Percentiles rank a stretch among this genome's conserved stretches.
These are phyloP conservation scores for Paxillus ammoniavirescens DNA, from an alignment of 768 basidiomycete species.

Conservation along the genomic window DNA sequence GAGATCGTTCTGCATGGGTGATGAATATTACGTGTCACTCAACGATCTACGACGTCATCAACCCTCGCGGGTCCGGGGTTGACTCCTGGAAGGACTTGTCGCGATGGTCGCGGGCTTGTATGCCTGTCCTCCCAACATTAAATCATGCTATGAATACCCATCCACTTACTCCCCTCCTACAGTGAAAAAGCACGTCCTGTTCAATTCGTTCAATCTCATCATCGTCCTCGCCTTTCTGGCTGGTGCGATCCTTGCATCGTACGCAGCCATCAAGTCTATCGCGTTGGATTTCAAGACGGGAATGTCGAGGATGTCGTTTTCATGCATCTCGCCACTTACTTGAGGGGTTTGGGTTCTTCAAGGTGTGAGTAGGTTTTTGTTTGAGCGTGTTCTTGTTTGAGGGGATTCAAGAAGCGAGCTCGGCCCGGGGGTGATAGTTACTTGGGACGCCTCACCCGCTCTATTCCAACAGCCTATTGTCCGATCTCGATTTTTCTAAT, in stretches of 20 bases:
- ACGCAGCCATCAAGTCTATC: conserved; percentile 45
- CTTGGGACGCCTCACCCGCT: too few species aligned
- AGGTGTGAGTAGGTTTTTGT: too few species aligned
- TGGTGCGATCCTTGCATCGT: conserved; percentile 47
- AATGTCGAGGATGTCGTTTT: conserved; percentile 50
- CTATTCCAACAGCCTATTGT: too few species aligned
- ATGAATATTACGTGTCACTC: conserved; percentile 38
- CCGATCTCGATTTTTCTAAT: too few species aligned
- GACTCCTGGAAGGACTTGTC: conserved; percentile 29
- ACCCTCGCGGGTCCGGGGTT: conserved; percentile 24
- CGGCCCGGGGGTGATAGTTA: too few species aligned
- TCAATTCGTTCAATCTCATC: conserved; percentile 53
- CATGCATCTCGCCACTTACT: conserved; percentile 44
- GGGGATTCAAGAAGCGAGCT: too few species aligned
- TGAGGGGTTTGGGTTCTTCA: too few species aligned
- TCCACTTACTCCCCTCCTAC: neutral
- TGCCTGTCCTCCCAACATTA: too few species aligned
- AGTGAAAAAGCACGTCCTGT: conserved; percentile 34
- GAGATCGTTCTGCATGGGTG: conserved; percentile 28
- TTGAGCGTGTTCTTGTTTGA: too few species aligned
- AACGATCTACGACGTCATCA: conserved; percentile 31
- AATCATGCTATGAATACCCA: too few species aligned
- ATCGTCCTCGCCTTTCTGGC: conserved; percentile 45
- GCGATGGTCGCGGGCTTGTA: conserved; percentile 31
- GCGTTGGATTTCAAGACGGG: conserved; percentile 37